Conservation (phyloP, 768 basidiomycete genomes). For the Leccinum obscurum region DNA sequence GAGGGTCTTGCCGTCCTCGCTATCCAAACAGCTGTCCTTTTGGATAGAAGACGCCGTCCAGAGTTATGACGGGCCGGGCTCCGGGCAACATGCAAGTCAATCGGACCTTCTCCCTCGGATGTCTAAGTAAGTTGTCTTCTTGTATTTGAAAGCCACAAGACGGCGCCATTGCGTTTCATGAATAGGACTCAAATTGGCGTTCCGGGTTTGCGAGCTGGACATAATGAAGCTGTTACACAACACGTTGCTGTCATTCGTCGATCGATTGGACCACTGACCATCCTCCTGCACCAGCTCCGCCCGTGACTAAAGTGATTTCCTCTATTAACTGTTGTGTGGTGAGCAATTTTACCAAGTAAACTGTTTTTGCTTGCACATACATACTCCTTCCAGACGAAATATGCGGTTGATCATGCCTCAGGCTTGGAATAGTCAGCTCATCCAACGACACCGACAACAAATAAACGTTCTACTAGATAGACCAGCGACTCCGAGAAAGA, state of each 20-base stretch:
- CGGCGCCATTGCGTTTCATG: slow-evolving; percentile 50
- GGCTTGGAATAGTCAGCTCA: background rate
- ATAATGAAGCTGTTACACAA: slow-evolving; percentile 35
- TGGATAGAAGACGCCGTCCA: background rate
- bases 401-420: slow-evolving; percentile 18
- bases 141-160: slow-evolving; percentile 66
- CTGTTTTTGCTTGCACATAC: background rate
- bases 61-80: background rate
- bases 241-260: slow-evolving; percentile 4
- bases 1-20: slow-evolving; percentile 56
- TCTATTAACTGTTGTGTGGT: slow-evolving; percentile 25
- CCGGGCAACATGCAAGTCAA: slow-evolving; percentile 41
- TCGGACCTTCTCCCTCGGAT: slow-evolving; percentile 44
- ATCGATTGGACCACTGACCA: slow-evolving; percentile 40
- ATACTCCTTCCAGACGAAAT: slow-evolving; percentile 17
- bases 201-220: slow-evolving; percentile 47
- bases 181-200: slow-evolving; percentile 68
- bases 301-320: slow-evolving; percentile 47
- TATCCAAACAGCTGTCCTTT: slow-evolving; percentile 31
- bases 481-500: slow-evolving; percentile 33
- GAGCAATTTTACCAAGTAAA: background rate
- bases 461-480: slow-evolving; percentile 18
- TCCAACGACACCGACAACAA: background rate
- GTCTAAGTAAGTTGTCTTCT: slow-evolving; percentile 47
- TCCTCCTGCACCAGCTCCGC: slow-evolving; percentile 41